Percentiles rank a stretch among this genome's conserved stretches.
Conservation (phyloP, 306 rosid genomes). For the Fragaria ananassa region DNA sequence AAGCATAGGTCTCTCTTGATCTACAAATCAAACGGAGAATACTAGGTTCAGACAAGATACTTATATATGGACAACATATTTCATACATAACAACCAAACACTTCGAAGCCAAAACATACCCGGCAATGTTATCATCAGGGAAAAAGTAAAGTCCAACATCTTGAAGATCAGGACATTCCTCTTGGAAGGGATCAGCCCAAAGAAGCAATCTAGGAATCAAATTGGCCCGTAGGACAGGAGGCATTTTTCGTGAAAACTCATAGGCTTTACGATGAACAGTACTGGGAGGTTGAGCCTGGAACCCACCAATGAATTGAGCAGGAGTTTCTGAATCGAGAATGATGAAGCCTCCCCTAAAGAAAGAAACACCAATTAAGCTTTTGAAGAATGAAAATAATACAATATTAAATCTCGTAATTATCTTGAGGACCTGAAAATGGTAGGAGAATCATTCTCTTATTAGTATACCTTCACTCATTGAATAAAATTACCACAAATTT, state of each 20-base stretch:
- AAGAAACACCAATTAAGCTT: slow-evolving; percentile 15
- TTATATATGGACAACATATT: neutral
- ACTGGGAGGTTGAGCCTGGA: slow-evolving; percentile 65
- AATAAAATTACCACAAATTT: neutral
- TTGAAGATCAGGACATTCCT: slow-evolving; percentile 43
- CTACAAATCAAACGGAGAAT: slow-evolving; percentile 33
- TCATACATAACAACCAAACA: neutral
- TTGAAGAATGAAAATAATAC: neutral
- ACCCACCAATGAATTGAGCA: slow-evolving; percentile 26
- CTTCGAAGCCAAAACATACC: slow-evolving; percentile 41
- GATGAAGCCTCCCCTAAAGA: slow-evolving; percentile 60
- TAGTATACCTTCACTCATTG: neutral
- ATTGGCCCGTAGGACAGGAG: slow-evolving; percentile 43
- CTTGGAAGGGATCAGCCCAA: slow-evolving; percentile 44
- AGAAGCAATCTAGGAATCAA: slow-evolving; percentile 33
- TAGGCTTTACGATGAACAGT: slow-evolving; percentile 43
- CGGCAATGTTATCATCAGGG: slow-evolving; percentile 39
- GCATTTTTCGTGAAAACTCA: slow-evolving; percentile 39
- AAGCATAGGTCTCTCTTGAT: slow-evolving; percentile 30
- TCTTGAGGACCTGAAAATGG: neutral
- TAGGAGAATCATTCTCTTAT: neutral
- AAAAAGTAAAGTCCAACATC: slow-evolving; percentile 71
- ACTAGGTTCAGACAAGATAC: slow-evolving; percentile 19
- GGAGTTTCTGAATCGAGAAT: slow-evolving; percentile 26
- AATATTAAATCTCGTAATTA: neutral